Conservation (phyloP, 345 rosid species). For the Aquilaria yunnanensis region DNA sequence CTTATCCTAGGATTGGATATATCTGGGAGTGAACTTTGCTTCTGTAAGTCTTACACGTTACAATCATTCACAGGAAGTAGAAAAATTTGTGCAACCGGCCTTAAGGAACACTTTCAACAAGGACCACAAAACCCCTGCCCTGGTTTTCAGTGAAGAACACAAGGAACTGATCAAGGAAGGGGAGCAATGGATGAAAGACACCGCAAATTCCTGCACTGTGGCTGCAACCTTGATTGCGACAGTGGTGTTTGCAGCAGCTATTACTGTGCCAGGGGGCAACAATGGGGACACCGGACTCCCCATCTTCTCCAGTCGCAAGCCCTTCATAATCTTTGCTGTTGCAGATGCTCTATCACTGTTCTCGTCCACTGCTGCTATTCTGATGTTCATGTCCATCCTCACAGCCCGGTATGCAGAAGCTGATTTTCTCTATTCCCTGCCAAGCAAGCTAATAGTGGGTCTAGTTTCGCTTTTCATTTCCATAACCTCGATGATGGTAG, state of each 20-base stretch:
- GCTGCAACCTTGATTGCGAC: slow-evolving; percentile 26
- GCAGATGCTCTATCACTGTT: slow-evolving; percentile 21
- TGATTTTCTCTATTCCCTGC: slow-evolving; percentile 23
- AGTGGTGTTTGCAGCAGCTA: slow-evolving; percentile 17
- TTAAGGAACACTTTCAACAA: background rate
- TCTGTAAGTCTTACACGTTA: background rate
- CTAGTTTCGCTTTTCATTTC: slow-evolving; percentile 12
- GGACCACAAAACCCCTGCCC: background rate
- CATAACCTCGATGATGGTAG: slow-evolving; percentile 20
- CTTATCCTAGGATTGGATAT: background rate
- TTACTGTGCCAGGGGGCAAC: slow-evolving; percentile 23
- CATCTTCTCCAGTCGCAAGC: background rate
- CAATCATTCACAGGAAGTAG: slow-evolving; percentile 10
- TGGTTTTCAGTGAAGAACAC: slow-evolving; percentile 11
- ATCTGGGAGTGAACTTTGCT: background rate
- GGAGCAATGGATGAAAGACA: slow-evolving; percentile 24
- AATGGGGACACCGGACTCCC: slow-evolving; percentile 7
- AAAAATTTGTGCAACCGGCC: background rate
- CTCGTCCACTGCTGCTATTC: slow-evolving; percentile 15
- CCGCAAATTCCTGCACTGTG: slow-evolving; percentile 19
- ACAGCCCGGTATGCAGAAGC: slow-evolving; percentile 15
- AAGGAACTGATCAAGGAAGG: slow-evolving; percentile 4
- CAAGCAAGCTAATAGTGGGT: slow-evolving; percentile 16
- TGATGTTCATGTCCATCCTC: slow-evolving; percentile 26
- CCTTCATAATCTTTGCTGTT: slow-evolving; percentile 13